These are phyloP conservation scores for Pascua guehoae DNA, from an alignment of 1,284 basidiomycete genomes.

Conservation along the genomic window DNA sequence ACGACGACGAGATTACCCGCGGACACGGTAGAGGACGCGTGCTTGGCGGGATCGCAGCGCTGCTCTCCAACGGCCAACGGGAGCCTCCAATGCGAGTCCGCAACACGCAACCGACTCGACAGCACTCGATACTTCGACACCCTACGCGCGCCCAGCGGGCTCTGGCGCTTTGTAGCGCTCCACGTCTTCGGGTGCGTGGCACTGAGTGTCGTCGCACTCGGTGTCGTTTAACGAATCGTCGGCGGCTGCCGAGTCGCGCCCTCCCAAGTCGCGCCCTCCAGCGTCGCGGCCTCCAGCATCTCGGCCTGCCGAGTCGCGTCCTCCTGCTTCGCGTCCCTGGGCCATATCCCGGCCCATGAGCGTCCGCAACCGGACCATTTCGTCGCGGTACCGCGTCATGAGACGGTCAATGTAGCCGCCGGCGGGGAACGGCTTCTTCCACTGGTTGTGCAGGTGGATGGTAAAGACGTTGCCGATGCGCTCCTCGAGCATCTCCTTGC, in stretches of 20 bases:
- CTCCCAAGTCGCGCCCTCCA: not conserved
- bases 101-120: too few species aligned
- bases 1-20: too few species aligned
- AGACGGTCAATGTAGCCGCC: constrained; percentile 77
- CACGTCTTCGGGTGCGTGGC: too few species aligned
- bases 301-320: not conserved
- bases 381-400: constrained; percentile 59
- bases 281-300: not conserved
- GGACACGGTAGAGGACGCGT: too few species aligned
- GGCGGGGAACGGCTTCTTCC: constrained; percentile 73
- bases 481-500: constrained; percentile 55
- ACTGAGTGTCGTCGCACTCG: not conserved
- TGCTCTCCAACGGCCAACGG: too few species aligned
- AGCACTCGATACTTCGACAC: too few species aligned
- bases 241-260: not conserved
- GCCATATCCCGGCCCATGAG: not conserved
- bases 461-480: constrained; percentile 71
- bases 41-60: too few species aligned
- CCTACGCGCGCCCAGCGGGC: too few species aligned
- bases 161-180: too few species aligned
- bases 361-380: constrained; percentile 22
- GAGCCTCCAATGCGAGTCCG: too few species aligned
- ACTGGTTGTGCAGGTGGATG: constrained; percentile 89
- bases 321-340: not conserved
- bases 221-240: not conserved